Evolutionary conservation across 2,329 filamentous ascomycete genomes (phyloP), one percentile per base, ranked within the genome.

Genomic region (Cercospora brassicicola): DNA sequence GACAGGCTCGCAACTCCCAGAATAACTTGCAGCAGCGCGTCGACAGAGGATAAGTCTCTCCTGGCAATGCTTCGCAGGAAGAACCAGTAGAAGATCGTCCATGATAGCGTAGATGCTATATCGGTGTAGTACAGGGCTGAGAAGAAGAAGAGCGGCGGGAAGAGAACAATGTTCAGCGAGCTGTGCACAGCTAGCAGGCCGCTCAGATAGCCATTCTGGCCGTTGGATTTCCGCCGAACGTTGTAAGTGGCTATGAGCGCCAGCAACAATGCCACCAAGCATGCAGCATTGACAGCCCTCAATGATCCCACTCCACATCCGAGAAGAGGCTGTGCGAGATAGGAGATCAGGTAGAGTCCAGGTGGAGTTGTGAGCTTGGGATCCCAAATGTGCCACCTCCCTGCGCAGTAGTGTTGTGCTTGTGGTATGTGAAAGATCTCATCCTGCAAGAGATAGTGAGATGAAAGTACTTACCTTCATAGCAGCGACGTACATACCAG

Each of bases 291-390:
- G 33, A 82, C 67, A 1, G 73, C 66, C 55, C 83, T 74, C 4
- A 84, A 73, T 26, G 75, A 74, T 23, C 68, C 72, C 31, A 79
- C 78, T 39, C 78, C 76, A 71, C 82, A 83, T 7, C 80, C 79
- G n/a, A 80, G 68, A n/a, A 82, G 48, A 28, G 71, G 66, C 5
- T 75, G 75, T 13, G 66, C 63, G 20, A 82, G 59, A 71, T 84
- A 84, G 18, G 79, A 79, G 8, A 81, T 75, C 2, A 76, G 73
- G 60, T 81, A 84, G 75, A 99, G 82, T 36, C 94, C 95, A 0
- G 95, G 94, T 0, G 95, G 95, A 1, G 95, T 99, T 0, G 95
- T 99, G 77, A 99, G 95, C 79, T 98, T 99, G 68, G 94, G 90
- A 79, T 99, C 94, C 95, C 95, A 99, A 65, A 92, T 85, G 11